phyloP scores from a whole-genome alignment of 306 rosid species.

The Gillenia trifoliata region DNA sequence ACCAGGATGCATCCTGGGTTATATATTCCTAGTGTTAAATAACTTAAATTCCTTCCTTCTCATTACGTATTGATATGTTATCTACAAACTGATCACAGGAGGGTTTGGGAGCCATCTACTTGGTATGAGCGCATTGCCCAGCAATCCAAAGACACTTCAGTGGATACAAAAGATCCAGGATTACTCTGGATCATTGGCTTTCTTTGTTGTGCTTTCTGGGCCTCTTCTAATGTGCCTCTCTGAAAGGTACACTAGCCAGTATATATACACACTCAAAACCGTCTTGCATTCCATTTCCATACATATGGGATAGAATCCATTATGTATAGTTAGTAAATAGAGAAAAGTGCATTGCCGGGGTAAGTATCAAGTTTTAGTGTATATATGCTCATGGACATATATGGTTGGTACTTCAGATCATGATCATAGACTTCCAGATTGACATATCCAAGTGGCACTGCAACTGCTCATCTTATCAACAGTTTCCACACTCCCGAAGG shows the following conservation, averaged over 20 bases:
- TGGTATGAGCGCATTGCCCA: conserved; percentile 41
- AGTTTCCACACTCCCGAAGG: conserved; percentile 52
- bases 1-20: no score
- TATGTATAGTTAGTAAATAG: no score
- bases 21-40: no score
- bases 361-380: no score
- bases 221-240: conserved; percentile 46
- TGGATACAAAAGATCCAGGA: conserved; percentile 32
- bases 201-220: conserved; percentile 48
- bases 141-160: conserved; percentile 21
- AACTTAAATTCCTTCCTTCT: no score
- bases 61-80: background rate
- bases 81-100: conserved; percentile 15
- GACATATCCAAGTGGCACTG: conserved; percentile 53
- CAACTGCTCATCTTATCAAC: conserved; percentile 47
- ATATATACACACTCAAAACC: no score
- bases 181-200: conserved; percentile 40
- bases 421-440: conserved; percentile 53
- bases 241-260: conserved; percentile 29
- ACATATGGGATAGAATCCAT: background rate
- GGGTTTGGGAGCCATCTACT: conserved; percentile 48
- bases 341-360: no score
- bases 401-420: conserved; percentile 25
- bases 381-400: no score
- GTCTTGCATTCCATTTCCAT: background rate